These are phyloP conservation scores for Prunella vulgaris DNA, from an alignment of 257 asterid species.

Conservation along the genomic window DNA sequence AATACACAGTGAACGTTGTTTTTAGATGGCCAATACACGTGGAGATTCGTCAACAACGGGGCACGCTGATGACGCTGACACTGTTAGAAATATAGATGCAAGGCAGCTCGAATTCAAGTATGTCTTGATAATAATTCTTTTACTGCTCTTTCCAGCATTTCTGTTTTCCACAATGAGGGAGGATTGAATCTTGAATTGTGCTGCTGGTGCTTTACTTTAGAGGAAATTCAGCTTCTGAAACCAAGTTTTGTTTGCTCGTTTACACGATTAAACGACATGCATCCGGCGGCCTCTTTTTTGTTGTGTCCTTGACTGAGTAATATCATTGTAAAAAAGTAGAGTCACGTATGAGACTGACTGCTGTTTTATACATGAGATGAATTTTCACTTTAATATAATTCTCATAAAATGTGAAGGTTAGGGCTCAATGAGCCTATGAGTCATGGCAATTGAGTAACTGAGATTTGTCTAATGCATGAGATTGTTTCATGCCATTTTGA, in stretches of 20 bases:
- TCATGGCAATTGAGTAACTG: too few species aligned
- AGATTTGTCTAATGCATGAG: too few species aligned
- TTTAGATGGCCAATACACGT: conserved; percentile 21
- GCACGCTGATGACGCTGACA: conserved; percentile 14
- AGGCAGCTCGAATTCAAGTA: conserved; percentile 41
- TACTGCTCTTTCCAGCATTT: conserved; percentile 32
- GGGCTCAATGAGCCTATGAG: too few species aligned
- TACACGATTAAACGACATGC: not conserved
- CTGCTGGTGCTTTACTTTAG: not conserved
- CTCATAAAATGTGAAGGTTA: too few species aligned
- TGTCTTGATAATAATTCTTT: conserved; percentile 28
- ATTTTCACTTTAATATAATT: too few species aligned
- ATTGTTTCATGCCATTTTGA: too few species aligned
- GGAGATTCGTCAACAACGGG: conserved; percentile 6
- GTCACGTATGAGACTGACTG: too few species aligned
- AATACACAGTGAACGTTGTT: conserved; percentile 3
- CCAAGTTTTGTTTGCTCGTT: too few species aligned
- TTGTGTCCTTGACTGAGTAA: not conserved
- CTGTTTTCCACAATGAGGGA: conserved; percentile 19
- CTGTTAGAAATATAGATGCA: conserved; percentile 45
- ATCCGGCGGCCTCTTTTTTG: not conserved
- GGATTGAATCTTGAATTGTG: not conserved
- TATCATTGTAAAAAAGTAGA: not conserved
- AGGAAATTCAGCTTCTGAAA: not conserved
- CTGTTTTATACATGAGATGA: too few species aligned